Conservation (phyloP, 495 filamentous ascomycete genomes). For the Parachaetomium inaequale region DNA sequence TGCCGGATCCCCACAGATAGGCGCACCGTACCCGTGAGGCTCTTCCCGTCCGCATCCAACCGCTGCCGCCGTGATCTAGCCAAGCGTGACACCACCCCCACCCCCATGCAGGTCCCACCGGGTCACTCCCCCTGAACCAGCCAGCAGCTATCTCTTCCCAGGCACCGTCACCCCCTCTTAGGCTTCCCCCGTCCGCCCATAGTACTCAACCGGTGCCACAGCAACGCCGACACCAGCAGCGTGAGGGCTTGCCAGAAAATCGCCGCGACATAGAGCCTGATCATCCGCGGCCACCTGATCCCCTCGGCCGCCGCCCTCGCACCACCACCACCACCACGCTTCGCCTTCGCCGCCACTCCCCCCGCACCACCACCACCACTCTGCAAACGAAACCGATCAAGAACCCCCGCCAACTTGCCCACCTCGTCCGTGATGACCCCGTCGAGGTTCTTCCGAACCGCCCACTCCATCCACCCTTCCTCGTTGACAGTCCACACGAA, state of each 20-base stretch:
- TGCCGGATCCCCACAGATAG: background rate
- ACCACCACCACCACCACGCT: background rate
- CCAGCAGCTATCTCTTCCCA: background rate
- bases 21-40: background rate
- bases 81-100: background rate
- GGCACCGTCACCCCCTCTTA: background rate
- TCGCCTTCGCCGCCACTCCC: slow-evolving; percentile 6
- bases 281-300: background rate
- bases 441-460: slow-evolving; percentile 44
- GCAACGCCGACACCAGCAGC: slow-evolving; percentile 14
- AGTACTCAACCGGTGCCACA: slow-evolving; percentile 20
- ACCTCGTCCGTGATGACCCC: slow-evolving; percentile 60
- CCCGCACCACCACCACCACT: too few relatives aligned
- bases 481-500: slow-evolving; percentile 87
- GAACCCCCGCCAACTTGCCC: slow-evolving; percentile 43
- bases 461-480: slow-evolving; percentile 41
- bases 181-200: slow-evolving; percentile 1
- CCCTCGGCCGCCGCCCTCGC: background rate
- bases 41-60: background rate
- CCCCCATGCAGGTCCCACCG: background rate
- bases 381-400: slow-evolving; percentile 31
- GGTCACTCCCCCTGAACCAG: background rate
- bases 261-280: slow-evolving; percentile 21
- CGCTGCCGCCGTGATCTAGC: background rate
- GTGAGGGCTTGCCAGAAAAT: slow-evolving; percentile 21